These are phyloP conservation scores for Lactarius vividus DNA, from an alignment of 768 basidiomycete genomes.

Conservation along the genomic window DNA sequence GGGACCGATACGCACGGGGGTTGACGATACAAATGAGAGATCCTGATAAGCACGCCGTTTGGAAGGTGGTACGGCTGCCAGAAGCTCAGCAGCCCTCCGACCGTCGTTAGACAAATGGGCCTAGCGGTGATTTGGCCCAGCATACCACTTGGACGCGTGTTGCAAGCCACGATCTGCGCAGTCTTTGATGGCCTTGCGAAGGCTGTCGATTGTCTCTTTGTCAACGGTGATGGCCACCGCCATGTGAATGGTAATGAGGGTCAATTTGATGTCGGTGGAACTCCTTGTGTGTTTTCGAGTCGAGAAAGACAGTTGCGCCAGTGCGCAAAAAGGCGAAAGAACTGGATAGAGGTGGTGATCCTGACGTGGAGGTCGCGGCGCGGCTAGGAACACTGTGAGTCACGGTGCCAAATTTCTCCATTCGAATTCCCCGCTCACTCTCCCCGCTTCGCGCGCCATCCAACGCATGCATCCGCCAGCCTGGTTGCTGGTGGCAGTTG, in stretches of 20 bases:
- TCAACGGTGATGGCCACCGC: conserved; percentile 38
- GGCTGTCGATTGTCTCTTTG: conserved; percentile 48
- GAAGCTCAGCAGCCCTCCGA: conserved; percentile 72
- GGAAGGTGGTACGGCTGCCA: conserved; percentile 53
- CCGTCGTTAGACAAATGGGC: conserved; percentile 12
- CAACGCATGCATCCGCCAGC: conserved; percentile 3
- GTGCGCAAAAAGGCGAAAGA: background rate
- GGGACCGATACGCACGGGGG: conserved; percentile 43
- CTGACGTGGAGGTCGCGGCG: background rate
- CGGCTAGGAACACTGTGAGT: background rate
- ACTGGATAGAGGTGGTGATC: background rate
- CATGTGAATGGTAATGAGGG: conserved; percentile 4
- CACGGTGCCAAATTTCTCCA: background rate
- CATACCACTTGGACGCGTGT: conserved; percentile 76
- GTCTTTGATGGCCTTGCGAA: conserved; percentile 64
- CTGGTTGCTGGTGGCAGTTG: background rate
- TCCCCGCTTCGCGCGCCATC: background rate
- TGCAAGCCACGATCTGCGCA: conserved; percentile 71
- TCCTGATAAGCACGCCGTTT: conserved; percentile 42
- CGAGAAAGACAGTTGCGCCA: background rate
- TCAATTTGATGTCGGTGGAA: background rate
- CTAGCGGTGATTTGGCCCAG: background rate
- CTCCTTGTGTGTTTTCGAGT: background rate
- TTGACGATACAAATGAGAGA: conserved; percentile 53
- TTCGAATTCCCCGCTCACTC: too few species aligned